Evolutionary conservation across 2,329 filamentous ascomycete genomes (phyloP).

Genomic region (Nothophoma quercina): DNA sequence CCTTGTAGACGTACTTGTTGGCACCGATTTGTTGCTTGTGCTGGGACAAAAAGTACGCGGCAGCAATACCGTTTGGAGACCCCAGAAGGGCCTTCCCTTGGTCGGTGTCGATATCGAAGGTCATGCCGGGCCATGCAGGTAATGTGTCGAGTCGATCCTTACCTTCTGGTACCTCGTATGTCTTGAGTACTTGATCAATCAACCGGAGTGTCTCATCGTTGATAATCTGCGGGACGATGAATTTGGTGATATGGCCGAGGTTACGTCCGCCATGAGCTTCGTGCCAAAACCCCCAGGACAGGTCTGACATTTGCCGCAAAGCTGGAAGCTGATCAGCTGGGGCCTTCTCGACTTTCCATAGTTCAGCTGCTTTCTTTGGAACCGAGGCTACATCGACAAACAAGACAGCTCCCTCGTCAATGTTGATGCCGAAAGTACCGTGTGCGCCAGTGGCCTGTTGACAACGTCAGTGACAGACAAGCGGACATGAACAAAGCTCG

Average conservation of each 20-base stretch:
- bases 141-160: not conserved
- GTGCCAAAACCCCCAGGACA: conserved; percentile 21
- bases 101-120: conserved; percentile 3
- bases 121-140: conserved; percentile 8
- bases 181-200: conserved; percentile 1
- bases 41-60: conserved; percentile 15
- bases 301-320: conserved; percentile 17
- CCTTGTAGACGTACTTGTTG: conserved; percentile 10
- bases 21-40: conserved; percentile 20
- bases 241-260: conserved; percentile 14
- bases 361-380: not conserved
- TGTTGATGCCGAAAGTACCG: conserved; percentile 15
- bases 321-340: conserved; percentile 1
- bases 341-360: not conserved
- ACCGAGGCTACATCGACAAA: conserved; percentile 13
- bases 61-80: not conserved
- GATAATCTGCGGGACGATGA: conserved; percentile 9
- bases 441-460: conserved; percentile 13
- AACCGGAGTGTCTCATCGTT: conserved; percentile 2
- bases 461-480: not conserved
- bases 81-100: conserved; percentile 4
- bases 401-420: conserved; percentile 12
- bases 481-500: no score
- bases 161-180: not conserved
- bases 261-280: not conserved